These are phyloP conservation scores for Teunomyces atbi DNA, from an alignment of 805 yeast species.

Conservation along the genomic window DNA sequence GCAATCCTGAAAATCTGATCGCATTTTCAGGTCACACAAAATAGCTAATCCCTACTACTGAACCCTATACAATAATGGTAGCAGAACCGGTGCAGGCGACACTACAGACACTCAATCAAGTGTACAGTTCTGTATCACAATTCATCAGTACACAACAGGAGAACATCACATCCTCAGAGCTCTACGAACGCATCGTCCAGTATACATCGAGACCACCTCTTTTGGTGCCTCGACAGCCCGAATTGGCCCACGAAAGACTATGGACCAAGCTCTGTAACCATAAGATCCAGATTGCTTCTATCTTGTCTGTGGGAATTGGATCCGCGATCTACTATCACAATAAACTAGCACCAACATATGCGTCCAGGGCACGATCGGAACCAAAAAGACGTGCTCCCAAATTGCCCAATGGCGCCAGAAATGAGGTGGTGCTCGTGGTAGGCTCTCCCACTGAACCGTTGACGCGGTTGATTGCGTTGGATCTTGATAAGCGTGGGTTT, in stretches of 20 bases:
- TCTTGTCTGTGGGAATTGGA: slow-evolving; percentile 29
- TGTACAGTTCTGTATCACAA: slow-evolving; percentile 20
- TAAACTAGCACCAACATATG: not conserved
- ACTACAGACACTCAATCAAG: slow-evolving; percentile 22
- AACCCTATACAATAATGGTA: slow-evolving; percentile 27
- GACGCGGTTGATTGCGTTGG: slow-evolving; percentile 66
- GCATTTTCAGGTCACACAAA: not conserved
- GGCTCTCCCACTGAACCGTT: slow-evolving; percentile 79
- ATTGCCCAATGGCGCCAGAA: slow-evolving; percentile 67
- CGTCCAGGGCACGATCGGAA: not conserved
- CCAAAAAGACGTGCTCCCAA: slow-evolving; percentile 56
- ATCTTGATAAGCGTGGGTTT: slow-evolving; percentile 75
- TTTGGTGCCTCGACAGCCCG: not conserved
- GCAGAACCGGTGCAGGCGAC: slow-evolving; percentile 46
- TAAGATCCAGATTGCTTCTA: slow-evolving; percentile 9
- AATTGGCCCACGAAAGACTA: slow-evolving; percentile 1
- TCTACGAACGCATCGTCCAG: slow-evolving; percentile 9
- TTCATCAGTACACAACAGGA: slow-evolving; percentile 24
- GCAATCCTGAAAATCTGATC: not conserved
- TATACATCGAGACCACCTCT: slow-evolving; percentile 4
- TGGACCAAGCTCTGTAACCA: slow-evolving; percentile 1
- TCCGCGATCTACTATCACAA: slow-evolving; percentile 6
- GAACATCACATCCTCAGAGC: slow-evolving; percentile 18
- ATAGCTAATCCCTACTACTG: not conserved
- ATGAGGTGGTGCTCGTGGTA: slow-evolving; percentile 69